Conservation (phyloP, 768 basidiomycete species). For the Mycena epipterygia region DNA sequence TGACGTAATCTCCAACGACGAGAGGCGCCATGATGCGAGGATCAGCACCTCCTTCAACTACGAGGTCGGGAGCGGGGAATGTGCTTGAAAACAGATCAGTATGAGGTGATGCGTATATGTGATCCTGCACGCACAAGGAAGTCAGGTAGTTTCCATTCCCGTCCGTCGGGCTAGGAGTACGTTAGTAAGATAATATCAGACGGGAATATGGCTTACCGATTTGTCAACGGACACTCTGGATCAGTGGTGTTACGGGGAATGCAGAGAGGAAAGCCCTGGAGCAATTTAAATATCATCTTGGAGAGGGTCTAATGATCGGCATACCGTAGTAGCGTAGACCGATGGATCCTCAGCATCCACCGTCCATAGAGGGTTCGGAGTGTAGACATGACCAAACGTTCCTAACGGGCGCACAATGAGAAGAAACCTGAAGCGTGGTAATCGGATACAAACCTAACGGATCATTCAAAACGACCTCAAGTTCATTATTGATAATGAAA, state of each 20-base stretch:
- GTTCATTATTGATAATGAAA: not conserved
- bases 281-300: not conserved
- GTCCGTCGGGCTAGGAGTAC: not conserved
- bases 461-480: conserved; percentile 17
- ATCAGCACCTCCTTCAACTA: conserved; percentile 7
- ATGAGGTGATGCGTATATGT: no score
- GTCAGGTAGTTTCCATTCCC: no score
- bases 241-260: conserved; percentile 28
- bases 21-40: conserved; percentile 7
- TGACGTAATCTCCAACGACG: conserved; percentile 28
- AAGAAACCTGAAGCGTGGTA: no score
- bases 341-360: conserved; percentile 27
- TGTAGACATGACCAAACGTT: conserved; percentile 8
- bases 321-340: conserved; percentile 7
- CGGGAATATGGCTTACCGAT: not conserved
- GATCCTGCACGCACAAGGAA: not conserved
- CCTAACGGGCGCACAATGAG: not conserved
- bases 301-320: not conserved
- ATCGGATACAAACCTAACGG: no score
- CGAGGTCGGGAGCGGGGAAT: conserved; percentile 25
- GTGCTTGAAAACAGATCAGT: conserved; percentile 5
- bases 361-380: conserved; percentile 20
- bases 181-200: not conserved
- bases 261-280: conserved; percentile 15
- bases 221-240: conserved; percentile 16